A percentile compares a stretch with the other conserved stretches of the same genome.
phyloP scores from a whole-genome alignment of 257 asterid genomes.

The Solanum pimpinellifolium region DNA sequence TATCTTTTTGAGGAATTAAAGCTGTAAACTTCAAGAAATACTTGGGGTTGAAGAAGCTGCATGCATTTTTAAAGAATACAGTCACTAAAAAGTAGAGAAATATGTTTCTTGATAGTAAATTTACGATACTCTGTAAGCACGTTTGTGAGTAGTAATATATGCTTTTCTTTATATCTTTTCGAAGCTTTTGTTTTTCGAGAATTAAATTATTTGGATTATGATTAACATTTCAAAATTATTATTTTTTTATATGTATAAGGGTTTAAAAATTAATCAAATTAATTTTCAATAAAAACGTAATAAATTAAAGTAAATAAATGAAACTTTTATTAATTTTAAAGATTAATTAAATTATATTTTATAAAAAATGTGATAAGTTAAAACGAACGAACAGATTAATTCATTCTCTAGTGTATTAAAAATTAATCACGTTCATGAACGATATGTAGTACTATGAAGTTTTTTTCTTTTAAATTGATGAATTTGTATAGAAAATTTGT shows the following conservation, averaged over 20 bases:
- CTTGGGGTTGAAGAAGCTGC: not conserved
- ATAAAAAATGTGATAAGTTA: not conserved
- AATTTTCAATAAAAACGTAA: accelerated
- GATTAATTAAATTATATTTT: not conserved
- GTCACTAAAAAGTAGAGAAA: not conserved
- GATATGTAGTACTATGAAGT: not conserved
- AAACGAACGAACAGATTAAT: not conserved
- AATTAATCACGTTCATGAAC: not conserved
- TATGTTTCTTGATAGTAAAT: not conserved
- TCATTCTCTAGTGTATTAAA: not conserved
- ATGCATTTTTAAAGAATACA: not conserved
- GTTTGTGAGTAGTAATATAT: not conserved
- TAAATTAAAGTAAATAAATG: no score
- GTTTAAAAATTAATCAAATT: no score
- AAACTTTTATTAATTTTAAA: no score
- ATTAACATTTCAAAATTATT: no score
- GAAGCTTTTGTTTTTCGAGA: not conserved
- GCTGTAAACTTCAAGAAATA: not conserved
- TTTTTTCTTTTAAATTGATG: not conserved
- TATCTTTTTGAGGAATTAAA: not conserved
- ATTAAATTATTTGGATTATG: no score
- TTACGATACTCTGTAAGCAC: not conserved
- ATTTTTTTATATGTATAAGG: no score
- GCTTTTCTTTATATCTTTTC: not conserved
- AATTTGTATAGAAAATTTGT: not conserved